Evolutionary conservation across 169 alveolate genomes (phyloP).

Genomic region (Plasmodium inui): DNA sequence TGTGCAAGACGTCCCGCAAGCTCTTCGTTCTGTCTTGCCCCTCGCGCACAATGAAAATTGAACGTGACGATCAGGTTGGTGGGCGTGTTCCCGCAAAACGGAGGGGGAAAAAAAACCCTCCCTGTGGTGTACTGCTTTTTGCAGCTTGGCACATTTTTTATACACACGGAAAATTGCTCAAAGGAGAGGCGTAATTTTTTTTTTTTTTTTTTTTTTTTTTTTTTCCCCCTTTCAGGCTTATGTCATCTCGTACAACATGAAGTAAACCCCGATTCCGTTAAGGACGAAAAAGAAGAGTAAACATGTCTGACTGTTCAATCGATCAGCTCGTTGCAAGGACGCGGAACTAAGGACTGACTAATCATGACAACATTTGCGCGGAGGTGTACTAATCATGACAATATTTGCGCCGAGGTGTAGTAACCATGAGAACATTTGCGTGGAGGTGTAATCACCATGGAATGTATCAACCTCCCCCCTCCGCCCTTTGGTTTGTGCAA

Average conservation of each 20-base stretch:
- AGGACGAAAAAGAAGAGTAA: background rate
- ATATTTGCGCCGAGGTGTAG: no score
- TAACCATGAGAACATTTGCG: no score
- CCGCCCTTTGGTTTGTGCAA: background rate
- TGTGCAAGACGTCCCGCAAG: constrained; percentile 33
- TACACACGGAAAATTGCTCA: background rate
- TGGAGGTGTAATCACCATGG: no score
- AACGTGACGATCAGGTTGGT: constrained; percentile 51
- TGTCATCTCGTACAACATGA: constrained; percentile 45
- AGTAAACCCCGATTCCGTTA: background rate
- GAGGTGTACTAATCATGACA: background rate
- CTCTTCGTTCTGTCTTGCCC: constrained; percentile 59
- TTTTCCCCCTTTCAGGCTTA: constrained; percentile 39
- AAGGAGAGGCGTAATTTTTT: background rate
- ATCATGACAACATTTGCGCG: background rate
- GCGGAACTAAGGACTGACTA: background rate
- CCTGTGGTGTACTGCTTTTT: background rate
- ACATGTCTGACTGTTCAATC: background rate
- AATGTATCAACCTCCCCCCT: background rate
- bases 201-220: constrained; percentile 27
- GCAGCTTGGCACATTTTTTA: background rate
- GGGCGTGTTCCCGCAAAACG: background rate
- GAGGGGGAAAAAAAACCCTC: background rate
- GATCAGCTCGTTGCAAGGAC: background rate
- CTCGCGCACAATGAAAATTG: constrained; percentile 69